A percentile compares a stretch with the other conserved stretches of the same genome.
phyloP scores from a whole-genome alignment of 2,329 filamentous ascomycete species.

The Colletotrichum kahawae region DNA sequence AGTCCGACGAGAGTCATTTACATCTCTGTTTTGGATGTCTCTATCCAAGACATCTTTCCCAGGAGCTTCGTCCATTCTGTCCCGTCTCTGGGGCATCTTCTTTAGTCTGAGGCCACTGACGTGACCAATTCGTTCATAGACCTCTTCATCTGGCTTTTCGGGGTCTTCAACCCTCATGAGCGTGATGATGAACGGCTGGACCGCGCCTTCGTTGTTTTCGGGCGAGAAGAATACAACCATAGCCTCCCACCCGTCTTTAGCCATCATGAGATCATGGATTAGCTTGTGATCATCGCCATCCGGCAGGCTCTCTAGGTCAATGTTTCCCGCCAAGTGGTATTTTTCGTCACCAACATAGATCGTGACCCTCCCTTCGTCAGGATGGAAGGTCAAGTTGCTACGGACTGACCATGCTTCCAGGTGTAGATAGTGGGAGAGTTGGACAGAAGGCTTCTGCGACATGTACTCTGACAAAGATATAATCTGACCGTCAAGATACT shows the following conservation, averaged over 20 bases:
- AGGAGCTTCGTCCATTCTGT: background rate
- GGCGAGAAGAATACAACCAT: background rate
- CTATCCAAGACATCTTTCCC: background rate
- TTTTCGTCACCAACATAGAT: background rate
- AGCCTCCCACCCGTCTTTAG: background rate
- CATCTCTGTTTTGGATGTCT: too few species aligned
- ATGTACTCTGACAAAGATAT: background rate
- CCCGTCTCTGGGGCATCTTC: background rate
- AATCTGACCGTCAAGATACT: background rate
- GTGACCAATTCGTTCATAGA: background rate
- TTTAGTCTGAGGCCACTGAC: background rate
- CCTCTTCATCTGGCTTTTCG: background rate
- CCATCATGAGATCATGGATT: background rate
- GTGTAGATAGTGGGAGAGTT: background rate
- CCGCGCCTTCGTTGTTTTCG: background rate
- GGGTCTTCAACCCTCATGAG: background rate
- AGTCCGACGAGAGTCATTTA: too few species aligned
- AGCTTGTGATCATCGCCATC: background rate
- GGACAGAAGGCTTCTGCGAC: rapidly evolving
- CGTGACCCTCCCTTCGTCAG: background rate
- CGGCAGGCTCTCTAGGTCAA: background rate
- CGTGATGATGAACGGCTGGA: background rate
- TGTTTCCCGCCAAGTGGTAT: background rate
- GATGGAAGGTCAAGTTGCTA: background rate
- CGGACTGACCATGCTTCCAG: background rate